A percentile compares a stretch with the other conserved stretches of the same genome.
phyloP scores from a whole-genome alignment of 345 rosid genomes.

The Rhodamnia rubescens region DNA sequence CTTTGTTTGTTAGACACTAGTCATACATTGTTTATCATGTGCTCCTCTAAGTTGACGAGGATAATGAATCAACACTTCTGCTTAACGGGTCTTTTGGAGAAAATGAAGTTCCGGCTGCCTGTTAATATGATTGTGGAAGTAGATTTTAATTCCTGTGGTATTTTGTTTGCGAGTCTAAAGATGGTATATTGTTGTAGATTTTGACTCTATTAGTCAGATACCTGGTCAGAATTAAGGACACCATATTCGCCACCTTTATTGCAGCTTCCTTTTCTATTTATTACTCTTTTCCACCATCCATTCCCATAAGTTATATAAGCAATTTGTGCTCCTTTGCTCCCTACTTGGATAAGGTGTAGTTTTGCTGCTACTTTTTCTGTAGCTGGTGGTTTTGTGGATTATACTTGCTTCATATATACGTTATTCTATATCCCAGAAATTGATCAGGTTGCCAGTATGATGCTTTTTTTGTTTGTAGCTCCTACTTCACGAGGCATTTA shows the following conservation, averaged over 20 bases:
- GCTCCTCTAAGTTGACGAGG: not conserved
- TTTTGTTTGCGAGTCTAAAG: not conserved
- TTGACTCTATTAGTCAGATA: not conserved
- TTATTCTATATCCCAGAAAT: not conserved
- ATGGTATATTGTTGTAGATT: not conserved
- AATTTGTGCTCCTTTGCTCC: not conserved
- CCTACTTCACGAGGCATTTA: slow-evolving; percentile 82
- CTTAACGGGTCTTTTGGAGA: not conserved
- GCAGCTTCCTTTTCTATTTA: not conserved
- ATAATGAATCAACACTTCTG: not conserved
- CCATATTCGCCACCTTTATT: not conserved
- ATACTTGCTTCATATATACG: not conserved
- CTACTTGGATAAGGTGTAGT: not conserved
- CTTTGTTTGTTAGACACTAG: not conserved
- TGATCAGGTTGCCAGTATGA: not conserved
- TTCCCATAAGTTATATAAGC: not conserved
- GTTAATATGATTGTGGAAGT: not conserved
- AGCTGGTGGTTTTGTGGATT: not conserved
- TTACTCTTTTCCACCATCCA: not conserved
- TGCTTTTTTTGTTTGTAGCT: slow-evolving; percentile 32
- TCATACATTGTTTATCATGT: not conserved
- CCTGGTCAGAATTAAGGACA: not conserved
- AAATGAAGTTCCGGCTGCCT: not conserved
- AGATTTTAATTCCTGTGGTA: not conserved
- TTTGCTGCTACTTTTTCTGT: not conserved